A percentile compares a stretch with the other conserved stretches of the same genome.
phyloP scores from a whole-genome alignment of 345 rosid genomes.

The Eucalyptus curtisii region DNA sequence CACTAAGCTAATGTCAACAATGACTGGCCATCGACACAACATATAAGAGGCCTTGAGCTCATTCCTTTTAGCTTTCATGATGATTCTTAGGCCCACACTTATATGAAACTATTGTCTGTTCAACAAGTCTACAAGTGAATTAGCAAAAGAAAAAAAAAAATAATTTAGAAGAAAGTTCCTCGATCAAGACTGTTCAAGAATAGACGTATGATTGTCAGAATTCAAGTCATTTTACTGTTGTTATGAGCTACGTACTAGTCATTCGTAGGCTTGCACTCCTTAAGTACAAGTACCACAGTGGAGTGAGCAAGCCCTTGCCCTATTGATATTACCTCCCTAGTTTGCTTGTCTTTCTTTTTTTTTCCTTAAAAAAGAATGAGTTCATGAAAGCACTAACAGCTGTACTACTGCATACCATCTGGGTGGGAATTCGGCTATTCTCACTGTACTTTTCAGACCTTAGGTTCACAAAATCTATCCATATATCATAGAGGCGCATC shows the following conservation, averaged over 20 bases:
- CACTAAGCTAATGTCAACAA: neutral
- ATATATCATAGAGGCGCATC: slow-evolving; percentile 66
- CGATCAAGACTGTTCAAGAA: neutral
- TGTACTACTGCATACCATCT: slow-evolving; percentile 37
- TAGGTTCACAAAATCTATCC: slow-evolving; percentile 96
- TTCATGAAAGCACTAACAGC: neutral
- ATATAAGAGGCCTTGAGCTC: neutral
- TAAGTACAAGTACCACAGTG: neutral
- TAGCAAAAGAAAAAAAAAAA: neutral
- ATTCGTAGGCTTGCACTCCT: neutral
- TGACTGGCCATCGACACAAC: neutral
- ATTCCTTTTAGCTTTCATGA: neutral
- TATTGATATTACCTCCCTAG: neutral
- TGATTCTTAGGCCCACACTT: neutral
- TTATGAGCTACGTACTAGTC: neutral
- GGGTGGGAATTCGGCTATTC: slow-evolving; percentile 73
- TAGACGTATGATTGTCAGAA: neutral
- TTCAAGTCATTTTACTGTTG: neutral
- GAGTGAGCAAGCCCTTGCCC: neutral
- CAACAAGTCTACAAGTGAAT: neutral
- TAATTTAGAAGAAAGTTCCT: neutral
- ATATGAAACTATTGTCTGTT: neutral
- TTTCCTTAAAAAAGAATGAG: neutral
- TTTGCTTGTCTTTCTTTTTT: neutral
- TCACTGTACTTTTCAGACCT: slow-evolving; percentile 86